Evolutionary conservation across 2,329 filamentous ascomycete species (phyloP).

Genomic region (Cercospora sojina): DNA sequence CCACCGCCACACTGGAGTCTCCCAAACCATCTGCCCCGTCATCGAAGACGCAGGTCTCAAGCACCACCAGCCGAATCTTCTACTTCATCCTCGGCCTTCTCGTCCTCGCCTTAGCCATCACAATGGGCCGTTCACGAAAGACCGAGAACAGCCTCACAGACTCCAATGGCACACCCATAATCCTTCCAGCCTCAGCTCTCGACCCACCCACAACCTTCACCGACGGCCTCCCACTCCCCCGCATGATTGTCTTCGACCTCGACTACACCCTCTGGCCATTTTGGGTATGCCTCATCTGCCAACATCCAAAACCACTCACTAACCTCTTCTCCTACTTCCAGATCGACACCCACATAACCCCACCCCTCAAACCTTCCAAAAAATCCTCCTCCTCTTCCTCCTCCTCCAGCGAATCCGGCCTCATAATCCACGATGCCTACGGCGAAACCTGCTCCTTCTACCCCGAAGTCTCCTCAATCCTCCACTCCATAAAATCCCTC

Average conservation of each 20-base stretch:
- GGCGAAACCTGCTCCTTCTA: slow-evolving; percentile 51
- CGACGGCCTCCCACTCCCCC: slow-evolving; percentile 70
- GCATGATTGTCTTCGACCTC: slow-evolving; percentile 87
- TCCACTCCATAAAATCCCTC: slow-evolving; percentile 59
- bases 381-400: slow-evolving; percentile 30
- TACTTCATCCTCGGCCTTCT: slow-evolving; percentile 15
- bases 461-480: slow-evolving; percentile 44
- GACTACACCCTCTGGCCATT: slow-evolving; percentile 99
- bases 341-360: slow-evolving; percentile 74
- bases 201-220: slow-evolving; percentile 57
- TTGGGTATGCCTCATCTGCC: slow-evolving; percentile 53
- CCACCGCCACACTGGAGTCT: slow-evolving; percentile 4
- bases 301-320: neutral
- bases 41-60: neutral
- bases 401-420: slow-evolving; percentile 33
- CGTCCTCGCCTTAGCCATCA: slow-evolving; percentile 17
- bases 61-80: neutral
- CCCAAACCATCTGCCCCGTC: neutral
- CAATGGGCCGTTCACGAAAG: slow-evolving; percentile 22
- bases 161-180: slow-evolving; percentile 37
- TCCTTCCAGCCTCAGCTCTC: slow-evolving; percentile 39
- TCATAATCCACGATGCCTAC: slow-evolving; percentile 53
- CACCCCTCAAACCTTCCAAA: slow-evolving; percentile 53
- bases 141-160: slow-evolving; percentile 12
- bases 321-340: neutral